Conservation (phyloP, 2,329 filamentous ascomycete species). For the Leptosphaerulina australis region DNA sequence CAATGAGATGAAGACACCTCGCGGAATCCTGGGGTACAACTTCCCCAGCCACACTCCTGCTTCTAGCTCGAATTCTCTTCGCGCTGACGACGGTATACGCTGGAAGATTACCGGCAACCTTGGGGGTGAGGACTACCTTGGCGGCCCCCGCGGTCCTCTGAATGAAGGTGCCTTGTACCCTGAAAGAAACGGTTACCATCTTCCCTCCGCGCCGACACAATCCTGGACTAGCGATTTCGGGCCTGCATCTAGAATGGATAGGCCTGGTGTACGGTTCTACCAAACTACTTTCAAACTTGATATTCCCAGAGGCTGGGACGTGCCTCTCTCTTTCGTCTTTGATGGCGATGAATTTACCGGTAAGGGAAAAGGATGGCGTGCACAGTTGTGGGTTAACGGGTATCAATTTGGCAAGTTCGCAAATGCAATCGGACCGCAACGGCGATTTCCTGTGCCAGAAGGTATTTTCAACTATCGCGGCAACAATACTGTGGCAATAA, state of each 20-base stretch:
- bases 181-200: slow-evolving; percentile 66
- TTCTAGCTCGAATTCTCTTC: slow-evolving; percentile 12
- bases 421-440: slow-evolving; percentile 74
- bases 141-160: slow-evolving; percentile 64
- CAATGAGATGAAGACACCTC: slow-evolving; percentile 62
- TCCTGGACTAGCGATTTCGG: slow-evolving; percentile 50
- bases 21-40: slow-evolving; percentile 65
- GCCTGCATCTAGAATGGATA: slow-evolving; percentile 52
- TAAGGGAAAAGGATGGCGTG: slow-evolving; percentile 56
- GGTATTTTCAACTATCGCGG: slow-evolving; percentile 73
- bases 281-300: slow-evolving; percentile 60
- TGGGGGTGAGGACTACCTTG: slow-evolving; percentile 65
- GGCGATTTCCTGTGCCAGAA: slow-evolving; percentile 71
- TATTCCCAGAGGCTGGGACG: slow-evolving; percentile 62
- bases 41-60: slow-evolving; percentile 55
- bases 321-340: slow-evolving; percentile 65
- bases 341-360: slow-evolving; percentile 47
- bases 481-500: slow-evolving; percentile 69
- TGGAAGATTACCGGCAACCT: slow-evolving; percentile 73
- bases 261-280: slow-evolving; percentile 63
- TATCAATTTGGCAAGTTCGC: slow-evolving; percentile 72
- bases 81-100: slow-evolving; percentile 47
- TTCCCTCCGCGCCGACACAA: slow-evolving; percentile 51
- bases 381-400: slow-evolving; percentile 72
- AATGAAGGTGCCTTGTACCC: slow-evolving; percentile 69